A percentile compares a stretch with the other conserved stretches of the same genome.
These are phyloP conservation scores for Escovopsis sp. DNA, from an alignment of 2,329 filamentous ascomycete species.

Conservation along the genomic window DNA sequence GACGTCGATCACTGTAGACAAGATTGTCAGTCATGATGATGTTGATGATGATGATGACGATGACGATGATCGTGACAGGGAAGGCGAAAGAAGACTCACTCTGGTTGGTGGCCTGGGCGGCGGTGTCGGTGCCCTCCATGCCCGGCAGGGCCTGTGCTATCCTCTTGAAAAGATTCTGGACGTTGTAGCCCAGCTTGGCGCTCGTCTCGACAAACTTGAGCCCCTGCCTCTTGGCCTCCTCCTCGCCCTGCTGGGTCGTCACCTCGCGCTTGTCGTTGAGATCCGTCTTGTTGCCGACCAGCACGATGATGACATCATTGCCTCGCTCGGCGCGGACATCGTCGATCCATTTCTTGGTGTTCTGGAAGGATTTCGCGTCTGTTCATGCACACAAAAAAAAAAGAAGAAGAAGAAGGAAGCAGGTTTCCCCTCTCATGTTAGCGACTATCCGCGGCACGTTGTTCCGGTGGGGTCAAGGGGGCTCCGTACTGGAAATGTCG, in stretches of 20 bases:
- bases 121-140: constrained; percentile 83
- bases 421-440: no score
- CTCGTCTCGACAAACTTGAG: constrained; percentile 99
- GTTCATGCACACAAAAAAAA: not conserved
- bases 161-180: constrained; percentile 92
- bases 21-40: no score
- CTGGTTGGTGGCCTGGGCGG: constrained; percentile 57
- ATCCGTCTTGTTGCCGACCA: constrained; percentile 99
- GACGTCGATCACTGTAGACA: constrained; percentile 68
- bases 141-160: constrained; percentile 96
- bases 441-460: no score
- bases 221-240: constrained; percentile 95
- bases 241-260: constrained; percentile 88
- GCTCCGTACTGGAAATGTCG: constrained; percentile 68
- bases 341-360: constrained; percentile 98
- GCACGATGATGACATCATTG: constrained; percentile 96
- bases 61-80: not conserved
- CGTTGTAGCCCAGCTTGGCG: constrained; percentile 94
- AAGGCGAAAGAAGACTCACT: constrained; percentile 41
- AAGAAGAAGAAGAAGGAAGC: no score
- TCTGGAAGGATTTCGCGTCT: constrained; percentile 94
- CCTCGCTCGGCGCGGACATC: constrained; percentile 92
- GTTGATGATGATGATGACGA: not conserved
- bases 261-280: constrained; percentile 97
- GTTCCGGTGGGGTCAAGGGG: no score